Evolutionary conservation across 345 rosid genomes (phyloP).

Genomic region (Eutrema heterophyllum): DNA sequence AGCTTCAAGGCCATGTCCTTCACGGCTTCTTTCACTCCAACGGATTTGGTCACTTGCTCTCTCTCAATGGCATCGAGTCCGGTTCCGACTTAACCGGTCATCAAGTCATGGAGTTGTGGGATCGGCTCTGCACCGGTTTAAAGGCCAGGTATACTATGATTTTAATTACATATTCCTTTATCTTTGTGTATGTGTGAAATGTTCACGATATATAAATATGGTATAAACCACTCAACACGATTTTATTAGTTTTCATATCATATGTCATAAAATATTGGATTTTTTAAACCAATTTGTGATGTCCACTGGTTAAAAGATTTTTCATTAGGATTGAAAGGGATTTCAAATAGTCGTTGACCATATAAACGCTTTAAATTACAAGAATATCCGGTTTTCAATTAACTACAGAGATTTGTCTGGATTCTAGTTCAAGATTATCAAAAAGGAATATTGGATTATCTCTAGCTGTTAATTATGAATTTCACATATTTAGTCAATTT

Average conservation of each 20-base stretch:
- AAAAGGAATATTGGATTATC: neutral
- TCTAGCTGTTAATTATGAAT: neutral
- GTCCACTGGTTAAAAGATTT: neutral
- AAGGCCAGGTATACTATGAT: constrained; percentile 58
- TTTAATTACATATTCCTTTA: neutral
- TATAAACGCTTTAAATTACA: neutral
- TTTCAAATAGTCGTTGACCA: neutral
- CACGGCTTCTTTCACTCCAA: constrained; percentile 88
- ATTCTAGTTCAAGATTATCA: neutral
- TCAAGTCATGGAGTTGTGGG: constrained; percentile 86
- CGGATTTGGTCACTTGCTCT: constrained; percentile 85
- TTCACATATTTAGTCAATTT: neutral
- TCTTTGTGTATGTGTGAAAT: neutral
- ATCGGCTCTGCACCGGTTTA: constrained; percentile 70
- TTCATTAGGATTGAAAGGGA: neutral
- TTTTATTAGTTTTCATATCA: neutral
- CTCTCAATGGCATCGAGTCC: constrained; percentile 61
- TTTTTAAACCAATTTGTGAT: neutral
- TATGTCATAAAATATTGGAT: neutral
- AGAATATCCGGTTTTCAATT: neutral
- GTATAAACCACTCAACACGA: neutral
- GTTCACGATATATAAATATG: neutral
- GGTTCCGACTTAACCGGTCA: constrained; percentile 66
- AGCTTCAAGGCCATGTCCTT: constrained; percentile 52
- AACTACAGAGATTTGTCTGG: neutral